Evolutionary conservation across 345 rosid genomes (phyloP), one percentile per base, ranked within the genome.

Genomic region (Punica granatum): DNA sequence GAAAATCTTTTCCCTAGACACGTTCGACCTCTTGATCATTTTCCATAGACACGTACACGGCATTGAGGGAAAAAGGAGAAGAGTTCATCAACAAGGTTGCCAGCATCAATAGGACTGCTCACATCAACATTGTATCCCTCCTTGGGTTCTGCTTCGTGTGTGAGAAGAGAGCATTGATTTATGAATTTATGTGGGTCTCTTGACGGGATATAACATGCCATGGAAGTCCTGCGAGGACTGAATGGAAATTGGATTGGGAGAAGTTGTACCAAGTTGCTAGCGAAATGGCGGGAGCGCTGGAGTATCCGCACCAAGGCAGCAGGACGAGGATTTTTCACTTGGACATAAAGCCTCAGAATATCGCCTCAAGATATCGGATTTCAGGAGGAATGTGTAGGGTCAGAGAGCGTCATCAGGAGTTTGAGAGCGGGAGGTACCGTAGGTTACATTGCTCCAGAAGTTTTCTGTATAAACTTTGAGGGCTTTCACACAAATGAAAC

Each of bases 331-430:
- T 81, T 48, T 63, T 83, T 32, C 81, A 83, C 65, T 85, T 83
- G 0, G 83, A 85, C 61, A 81, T 85, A 70, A 86, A 86, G 56
- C 85, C 87, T 82, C 81, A 72, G 72, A 82, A 0, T 77, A 82
- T 35, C 66, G 72, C 37, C 87, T 88, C 0, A 77, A 80, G 58
- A 84, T 82, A 16, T 77, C 79, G 0, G 81, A 84, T 63, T 86
- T 83, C 0, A 77, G 85, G 15, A 82, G 72, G 73, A 77, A 1
- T 77, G 80, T 35, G 69, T 48, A 0, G 56, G 60, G 26, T 72
- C 68, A 6, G 86, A 73, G 16, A 81, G 84, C n/a, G 30, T 58
- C 9, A 63, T 84, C 30, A 80, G 81, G 0, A 34, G 69, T 73
- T 1, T 59, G 18, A 68, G 70, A 0, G 69, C 53, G 13, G 34